These are phyloP conservation scores for Alternaria rosae DNA, from an alignment of 2,329 filamentous ascomycete genomes.

Conservation along the genomic window DNA sequence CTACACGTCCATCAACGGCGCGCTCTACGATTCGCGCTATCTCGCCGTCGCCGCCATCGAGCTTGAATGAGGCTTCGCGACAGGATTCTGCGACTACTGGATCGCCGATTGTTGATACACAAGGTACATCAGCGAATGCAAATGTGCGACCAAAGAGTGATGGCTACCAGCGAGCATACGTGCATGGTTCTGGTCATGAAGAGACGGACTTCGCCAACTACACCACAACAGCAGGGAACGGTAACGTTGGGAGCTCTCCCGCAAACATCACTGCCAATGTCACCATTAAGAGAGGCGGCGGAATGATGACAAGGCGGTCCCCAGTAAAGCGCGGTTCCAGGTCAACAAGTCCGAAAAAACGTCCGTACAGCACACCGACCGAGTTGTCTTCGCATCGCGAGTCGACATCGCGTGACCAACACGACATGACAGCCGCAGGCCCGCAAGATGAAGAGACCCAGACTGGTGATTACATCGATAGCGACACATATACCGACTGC, in stretches of 20 bases:
- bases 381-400: neutral
- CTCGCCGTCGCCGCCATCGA: conserved; percentile 34
- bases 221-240: neutral
- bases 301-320: neutral
- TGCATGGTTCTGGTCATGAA: neutral
- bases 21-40: conserved; percentile 40
- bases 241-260: neutral
- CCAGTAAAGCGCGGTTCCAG: conserved; percentile 8
- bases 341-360: conserved; percentile 7
- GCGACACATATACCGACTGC: neutral
- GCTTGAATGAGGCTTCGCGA: conserved; percentile 12
- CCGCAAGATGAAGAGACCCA: neutral
- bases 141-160: conserved; percentile 1
- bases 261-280: neutral
- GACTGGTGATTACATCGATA: neutral
- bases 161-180: neutral
- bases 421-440: neutral
- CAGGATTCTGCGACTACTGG: conserved; percentile 8
- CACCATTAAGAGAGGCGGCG: conserved; percentile 7
- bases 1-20: conserved; percentile 27
- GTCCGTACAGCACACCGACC: conserved; percentile 3
- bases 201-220: neutral
- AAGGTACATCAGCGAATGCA: neutral
- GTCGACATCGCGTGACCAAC: neutral
- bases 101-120: neutral